These are phyloP conservation scores for Arthrobotrys sinensis DNA, from an alignment of 2,329 filamentous ascomycete species.

Conservation along the genomic window DNA sequence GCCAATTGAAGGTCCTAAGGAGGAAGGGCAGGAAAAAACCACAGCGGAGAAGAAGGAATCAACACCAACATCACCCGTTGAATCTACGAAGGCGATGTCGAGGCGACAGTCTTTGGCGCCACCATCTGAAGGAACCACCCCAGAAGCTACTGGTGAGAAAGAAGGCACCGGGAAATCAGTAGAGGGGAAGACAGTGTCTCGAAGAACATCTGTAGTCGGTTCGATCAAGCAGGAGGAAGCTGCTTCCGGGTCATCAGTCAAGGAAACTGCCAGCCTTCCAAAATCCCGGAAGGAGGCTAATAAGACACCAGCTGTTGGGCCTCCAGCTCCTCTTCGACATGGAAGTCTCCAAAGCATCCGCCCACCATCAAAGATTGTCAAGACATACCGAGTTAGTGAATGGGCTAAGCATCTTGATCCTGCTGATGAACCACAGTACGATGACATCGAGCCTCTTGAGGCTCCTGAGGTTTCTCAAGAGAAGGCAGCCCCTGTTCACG, in stretches of 20 bases:
- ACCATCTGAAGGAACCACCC: neutral
- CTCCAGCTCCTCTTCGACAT: constrained; percentile 54
- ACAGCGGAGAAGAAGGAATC: constrained; percentile 25
- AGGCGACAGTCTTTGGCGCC: constrained; percentile 24
- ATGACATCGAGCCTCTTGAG: constrained; percentile 73
- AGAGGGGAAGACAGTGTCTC: constrained; percentile 13
- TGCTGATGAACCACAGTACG: constrained; percentile 80
- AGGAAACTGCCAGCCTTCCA: neutral
- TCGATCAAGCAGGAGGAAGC: constrained; percentile 34
- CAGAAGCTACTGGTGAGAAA: constrained; percentile 23
- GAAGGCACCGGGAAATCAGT: neutral
- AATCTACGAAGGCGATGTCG: constrained; percentile 16
- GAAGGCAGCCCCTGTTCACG: constrained; percentile 74
- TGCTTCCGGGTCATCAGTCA: constrained; percentile 3
- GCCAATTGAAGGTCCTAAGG: constrained; percentile 9
- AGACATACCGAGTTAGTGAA: constrained; percentile 91
- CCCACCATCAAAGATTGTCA: constrained; percentile 77
- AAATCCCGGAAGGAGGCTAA: constrained; percentile 43
- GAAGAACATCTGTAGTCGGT: constrained; percentile 24
- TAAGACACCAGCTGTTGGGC: constrained; percentile 45
- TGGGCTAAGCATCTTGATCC: constrained; percentile 91
- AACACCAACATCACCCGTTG: constrained; percentile 13
- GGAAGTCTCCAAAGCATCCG: constrained; percentile 52
- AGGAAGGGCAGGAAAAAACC: constrained; percentile 12
- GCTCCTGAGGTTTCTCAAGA: constrained; percentile 70